These are phyloP conservation scores for Dittrichia graveolens DNA, from an alignment of 129 eudicot species.

Conservation along the genomic window DNA sequence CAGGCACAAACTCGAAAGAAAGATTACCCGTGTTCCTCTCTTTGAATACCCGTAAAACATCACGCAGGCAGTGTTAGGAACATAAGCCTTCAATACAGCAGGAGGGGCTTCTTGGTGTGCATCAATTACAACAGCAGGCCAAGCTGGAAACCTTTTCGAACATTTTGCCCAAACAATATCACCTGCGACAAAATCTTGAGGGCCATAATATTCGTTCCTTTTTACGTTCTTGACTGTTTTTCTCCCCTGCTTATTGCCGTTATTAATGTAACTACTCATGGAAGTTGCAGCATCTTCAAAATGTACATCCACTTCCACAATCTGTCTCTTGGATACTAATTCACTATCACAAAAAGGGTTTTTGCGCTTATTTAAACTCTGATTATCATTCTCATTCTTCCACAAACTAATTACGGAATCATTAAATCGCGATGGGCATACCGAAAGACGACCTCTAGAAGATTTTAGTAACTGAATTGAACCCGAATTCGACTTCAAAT, in stretches of 20 bases:
- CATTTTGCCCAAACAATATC: conserved; percentile 94
- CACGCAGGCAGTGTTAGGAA: conserved; percentile 76
- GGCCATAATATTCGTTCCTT: conserved; percentile 42
- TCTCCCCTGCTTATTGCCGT: conserved; percentile 8
- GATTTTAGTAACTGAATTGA: conserved; percentile 46
- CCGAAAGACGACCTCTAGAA: conserved; percentile 57
- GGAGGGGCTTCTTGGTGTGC: conserved; percentile 80
- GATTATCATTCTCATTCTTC: conserved; percentile 51
- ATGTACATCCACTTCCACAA: conserved; percentile 21
- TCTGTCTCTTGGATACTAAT: conserved; percentile 26
- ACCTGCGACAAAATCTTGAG: conserved; percentile 51
- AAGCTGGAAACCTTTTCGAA: conserved; percentile 72
- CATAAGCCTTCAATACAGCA: conserved; percentile 58
- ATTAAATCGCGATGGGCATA: conserved; percentile 49
- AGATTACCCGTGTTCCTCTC: conserved; percentile 64
- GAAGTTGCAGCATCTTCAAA: conserved; percentile 21
- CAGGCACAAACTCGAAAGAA: neutral
- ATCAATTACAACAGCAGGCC: conserved; percentile 93
- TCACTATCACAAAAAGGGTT: conserved; percentile 23
- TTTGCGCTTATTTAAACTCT: conserved; percentile 36
- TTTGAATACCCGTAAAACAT: conserved; percentile 90
- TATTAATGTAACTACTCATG: neutral
- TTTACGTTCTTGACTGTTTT: conserved; percentile 36
- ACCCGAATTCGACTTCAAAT: conserved; percentile 31
- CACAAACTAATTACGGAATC: conserved; percentile 57